Percentiles rank a stretch among this genome's conserved stretches.
Evolutionary conservation across 441 rosid genomes (phyloP).

Genomic region (Flueggea neowawraea): DNA sequence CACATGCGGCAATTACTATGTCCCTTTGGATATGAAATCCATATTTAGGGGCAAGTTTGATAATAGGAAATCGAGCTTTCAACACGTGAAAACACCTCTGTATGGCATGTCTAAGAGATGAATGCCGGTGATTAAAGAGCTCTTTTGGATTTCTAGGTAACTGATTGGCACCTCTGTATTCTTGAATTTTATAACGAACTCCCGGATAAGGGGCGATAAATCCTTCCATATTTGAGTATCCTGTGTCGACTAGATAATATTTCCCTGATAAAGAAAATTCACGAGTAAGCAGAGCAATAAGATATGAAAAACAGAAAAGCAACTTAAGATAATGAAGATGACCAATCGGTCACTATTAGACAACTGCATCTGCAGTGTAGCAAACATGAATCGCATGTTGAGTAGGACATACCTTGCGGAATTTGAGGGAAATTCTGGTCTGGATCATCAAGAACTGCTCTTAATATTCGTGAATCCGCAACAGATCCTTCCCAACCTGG

Average conservation of each 20-base stretch:
- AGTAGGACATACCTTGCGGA: conserved; percentile 49
- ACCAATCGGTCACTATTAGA: too few species aligned
- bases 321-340: too few species aligned
- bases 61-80: conserved; percentile 74
- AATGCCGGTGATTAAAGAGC: conserved; percentile 78
- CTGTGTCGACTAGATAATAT: conserved; percentile 70
- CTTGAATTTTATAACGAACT: conserved; percentile 48
- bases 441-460: conserved; percentile 76
- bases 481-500: conserved; percentile 95
- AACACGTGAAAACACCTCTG: conserved; percentile 50
- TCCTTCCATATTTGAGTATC: conserved; percentile 59
- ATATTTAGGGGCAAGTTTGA: conserved; percentile 75
- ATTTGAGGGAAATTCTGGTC: conserved; percentile 77
- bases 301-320: too few species aligned
- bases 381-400: neutral
- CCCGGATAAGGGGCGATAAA: conserved; percentile 77
- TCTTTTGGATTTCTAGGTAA: conserved; percentile 66
- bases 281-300: too few species aligned
- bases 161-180: conserved; percentile 65
- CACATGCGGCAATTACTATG: conserved; percentile 77
- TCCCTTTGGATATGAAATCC: conserved; percentile 84
- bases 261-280: conserved; percentile 44
- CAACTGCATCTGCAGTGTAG: too few species aligned
- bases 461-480: conserved; percentile 64
- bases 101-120: conserved; percentile 48